Evolutionary conservation across 1,139 yeast genomes (phyloP), one percentile per base, ranked within the genome.

Genomic region (Suhomyces chickasaworum): DNA sequence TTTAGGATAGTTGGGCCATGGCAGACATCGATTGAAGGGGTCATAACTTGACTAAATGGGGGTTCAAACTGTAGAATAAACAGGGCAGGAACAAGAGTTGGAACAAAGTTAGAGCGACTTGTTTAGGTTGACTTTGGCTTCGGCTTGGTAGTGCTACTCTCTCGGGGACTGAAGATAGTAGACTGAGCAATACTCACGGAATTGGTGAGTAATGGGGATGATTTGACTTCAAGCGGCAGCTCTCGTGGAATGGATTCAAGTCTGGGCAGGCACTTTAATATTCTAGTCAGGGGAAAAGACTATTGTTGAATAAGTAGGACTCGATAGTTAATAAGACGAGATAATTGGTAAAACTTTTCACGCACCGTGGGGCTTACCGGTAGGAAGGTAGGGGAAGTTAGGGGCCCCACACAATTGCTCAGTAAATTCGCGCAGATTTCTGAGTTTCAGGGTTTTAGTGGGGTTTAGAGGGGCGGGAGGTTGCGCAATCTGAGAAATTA

Each of bases 211-310:
- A 52, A 43, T 17, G 30, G 41, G 43, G 46, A 49, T 44, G 50
- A 56, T 53, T 42, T 54, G 59, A 69, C 74, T 66, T 71, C 77
- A 72, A 67, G 75, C 77, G 77, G 77, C 77, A 72, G 76, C 77
- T 72, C 77, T 71, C 77, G 77, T 72, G 45, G 54, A 45, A 29
- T 42, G 43, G 30, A 38, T 38, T 29, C 31, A 35, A 36, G 42
- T 39, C 32, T 37, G 42, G 48, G 45, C 33, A 46, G 49, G 49
- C 49, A 39, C 49, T 46, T 39, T 9, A 38, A 34, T 36, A 37
- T 44, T 44, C 41, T 27, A 44, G 44, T 40, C 47, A 37, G 7
- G 7, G 23, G 17, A 34, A n/a, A n/a, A n/a, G 46, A 43, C 46
- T 43, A 21, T 33, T 36, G 34, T 23, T 21, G 36, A 38, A 38